Evolutionary conservation across 257 asterid species (phyloP), one percentile per base, ranked within the genome.

Genomic region (Galeopsis tetrahit): DNA sequence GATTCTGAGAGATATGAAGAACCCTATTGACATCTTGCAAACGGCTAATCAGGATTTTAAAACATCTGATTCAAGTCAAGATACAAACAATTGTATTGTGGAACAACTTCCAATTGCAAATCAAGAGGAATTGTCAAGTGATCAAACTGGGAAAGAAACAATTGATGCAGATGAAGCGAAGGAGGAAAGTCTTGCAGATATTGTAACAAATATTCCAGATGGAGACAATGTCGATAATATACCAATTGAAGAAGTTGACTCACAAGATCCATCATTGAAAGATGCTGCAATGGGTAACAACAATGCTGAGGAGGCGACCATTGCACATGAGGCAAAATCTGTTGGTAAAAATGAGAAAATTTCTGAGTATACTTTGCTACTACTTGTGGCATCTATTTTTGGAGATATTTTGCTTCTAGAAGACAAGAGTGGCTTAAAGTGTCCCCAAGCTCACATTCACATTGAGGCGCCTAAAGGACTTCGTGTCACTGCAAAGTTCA

Each of bases 371-470:
- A 1, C 48, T 48, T 61, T 21, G 99, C 76, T 94, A 66, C 86
- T 91, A 63, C 97, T 79, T 3, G 61, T 94, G 90, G 97, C 90
- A 78, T 85, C 96, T 67, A 94, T 91, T 68, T 91, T 86, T 77
- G 95, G 96, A 33, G 91, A 91, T 31, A 68, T 91, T 66, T 68
- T 82, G 55, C 64, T 85, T 73, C 89, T 88, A 34, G 96, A 89
- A 66, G 78, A 76, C 78, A 86, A 71, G 68, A 83, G 71, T 63
- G 90, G 85, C 77, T 78, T 88, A 67, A 85, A 85, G 79, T 78
- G 83, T 81, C 83, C 88, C 39, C 90, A 88, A 97, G 85, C 85
- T 66, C 83, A 86, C 73, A 81, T 94, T 74, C 90, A 86, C 32
- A 75, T 87, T 72, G 93, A 91, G 76, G 84, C 79, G 60, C 91